A percentile compares a stretch with the other conserved stretches of the same genome.
Conservation (phyloP, 148 eudicot genomes). For the Heliamphora exappendiculata region DNA sequence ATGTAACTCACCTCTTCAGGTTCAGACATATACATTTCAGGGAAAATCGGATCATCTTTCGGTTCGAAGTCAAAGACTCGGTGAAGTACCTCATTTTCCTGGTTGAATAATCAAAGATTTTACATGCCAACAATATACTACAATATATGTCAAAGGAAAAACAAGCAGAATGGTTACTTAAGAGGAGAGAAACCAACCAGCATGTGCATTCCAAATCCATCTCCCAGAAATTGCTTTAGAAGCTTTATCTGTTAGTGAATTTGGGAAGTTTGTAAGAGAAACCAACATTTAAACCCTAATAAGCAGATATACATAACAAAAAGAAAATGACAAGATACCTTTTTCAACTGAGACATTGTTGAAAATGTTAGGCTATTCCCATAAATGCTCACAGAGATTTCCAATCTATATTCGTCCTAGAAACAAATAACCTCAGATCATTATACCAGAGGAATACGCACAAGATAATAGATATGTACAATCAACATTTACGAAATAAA, state of each 20-base stretch:
- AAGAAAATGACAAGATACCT: not conserved
- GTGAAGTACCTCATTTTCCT: not conserved
- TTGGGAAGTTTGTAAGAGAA: not conserved
- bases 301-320: not conserved
- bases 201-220: not conserved
- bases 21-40: not conserved
- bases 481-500: not conserved
- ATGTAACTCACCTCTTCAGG: not conserved
- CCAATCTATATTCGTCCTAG: not conserved
- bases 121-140: not conserved
- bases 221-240: conserved; percentile 2
- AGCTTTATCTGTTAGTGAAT: not conserved
- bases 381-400: not conserved
- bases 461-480: not conserved
- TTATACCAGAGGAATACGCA: not conserved
- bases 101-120: not conserved
- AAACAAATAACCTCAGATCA: not conserved
- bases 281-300: not conserved
- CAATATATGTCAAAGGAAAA: too few relatives aligned
- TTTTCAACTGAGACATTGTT: not conserved
- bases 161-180: not conserved
- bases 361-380: not conserved
- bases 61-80: not conserved
- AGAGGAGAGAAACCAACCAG: not conserved
- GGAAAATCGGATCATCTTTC: not conserved